These are phyloP conservation scores for Trichoderma afroharzianum DNA, from an alignment of 2,329 filamentous ascomycete genomes.

Conservation along the genomic window DNA sequence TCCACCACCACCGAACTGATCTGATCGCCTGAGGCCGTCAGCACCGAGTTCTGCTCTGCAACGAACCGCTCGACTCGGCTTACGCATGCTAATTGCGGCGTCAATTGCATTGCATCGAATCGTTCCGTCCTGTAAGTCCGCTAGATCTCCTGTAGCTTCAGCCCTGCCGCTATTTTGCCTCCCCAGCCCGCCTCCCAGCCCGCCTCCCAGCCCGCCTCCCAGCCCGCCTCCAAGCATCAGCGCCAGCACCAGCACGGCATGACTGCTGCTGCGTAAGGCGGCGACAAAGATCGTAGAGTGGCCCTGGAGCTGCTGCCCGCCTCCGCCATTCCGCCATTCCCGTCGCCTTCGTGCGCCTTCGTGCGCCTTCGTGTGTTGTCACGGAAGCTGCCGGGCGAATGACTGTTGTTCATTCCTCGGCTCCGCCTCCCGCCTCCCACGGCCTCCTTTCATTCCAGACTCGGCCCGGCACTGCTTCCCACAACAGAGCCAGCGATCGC, in stretches of 20 bases:
- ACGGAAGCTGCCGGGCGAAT: slow-evolving; percentile 16
- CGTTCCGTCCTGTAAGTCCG: not conserved
- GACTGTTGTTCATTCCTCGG: slow-evolving; percentile 19
- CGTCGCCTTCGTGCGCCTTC: slow-evolving; percentile 3
- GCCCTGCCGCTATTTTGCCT: not conserved
- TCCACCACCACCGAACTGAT: slow-evolving; percentile 2
- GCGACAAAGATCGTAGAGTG: slow-evolving; percentile 9
- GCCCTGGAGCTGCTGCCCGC: slow-evolving; percentile 12
- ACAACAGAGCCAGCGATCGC: slow-evolving; percentile 23
- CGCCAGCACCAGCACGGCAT: not conserved
- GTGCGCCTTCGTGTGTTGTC: slow-evolving; percentile 15
- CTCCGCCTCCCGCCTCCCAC: slow-evolving; percentile 17
- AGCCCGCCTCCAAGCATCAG: not conserved
- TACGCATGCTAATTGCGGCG: not conserved
- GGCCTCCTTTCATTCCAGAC: slow-evolving; percentile 25
- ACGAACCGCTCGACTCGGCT: slow-evolving; percentile 10
- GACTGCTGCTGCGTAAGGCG: slow-evolving; percentile 1
- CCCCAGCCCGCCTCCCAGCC: not conserved
- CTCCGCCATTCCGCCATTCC: slow-evolving; percentile 8
- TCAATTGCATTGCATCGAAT: not conserved
- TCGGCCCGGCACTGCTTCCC: slow-evolving; percentile 17
- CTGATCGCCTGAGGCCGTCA: not conserved
- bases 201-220: too few species aligned
- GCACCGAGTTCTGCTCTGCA: not conserved
- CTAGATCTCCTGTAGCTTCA: not conserved